Evolutionary conservation across 2,329 filamentous ascomycete genomes (phyloP), one percentile per base, ranked within the genome.

Genomic region (Diaporthe australafricana): DNA sequence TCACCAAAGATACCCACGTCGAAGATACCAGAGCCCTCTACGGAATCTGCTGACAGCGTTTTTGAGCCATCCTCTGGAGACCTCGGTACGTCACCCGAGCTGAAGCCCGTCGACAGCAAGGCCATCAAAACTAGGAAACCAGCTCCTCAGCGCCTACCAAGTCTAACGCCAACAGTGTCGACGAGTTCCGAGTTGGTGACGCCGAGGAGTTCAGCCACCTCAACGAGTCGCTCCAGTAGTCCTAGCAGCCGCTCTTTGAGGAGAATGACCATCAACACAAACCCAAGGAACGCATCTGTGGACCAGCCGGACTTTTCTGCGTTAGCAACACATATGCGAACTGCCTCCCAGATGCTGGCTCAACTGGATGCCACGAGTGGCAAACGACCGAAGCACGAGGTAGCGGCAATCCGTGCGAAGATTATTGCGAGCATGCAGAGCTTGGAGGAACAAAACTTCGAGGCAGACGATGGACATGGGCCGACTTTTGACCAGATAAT

Each of bases 381-480:
- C 35, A 96, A 96, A 81, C 87, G 94, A 42, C 94, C 94, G 1
- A 93, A 89, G 78, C 90, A 91, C 38, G 94, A 96, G 81, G 94
- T 96, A 5, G 94, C 93, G 22, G 92, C 93, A 9, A 96, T 96
- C 80, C 89, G 94, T 76, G 91, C 93, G 50, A 95, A 94, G 82
- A 96, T 96, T 75, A 96, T 96, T 77, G 94, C 94, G 3, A 96
- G 93, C 80, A 96, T 96, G 94, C 94, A 96, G 80, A 94, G 89
- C 75, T 83, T 96, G 11, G 94, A 96, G 80, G 94, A 96, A 80
- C 92, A 96, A 80, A 95, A 91, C 79, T 96, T 96, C 77, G 91
- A 94, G 63, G 83, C 90, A 2, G 93, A 95, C 74, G 93, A 95
- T 63, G 84, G 85, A n/a, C 88, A 90, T 72, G 87, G 90, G 0